Evolutionary conservation across 2,329 filamentous ascomycete genomes (phyloP).

Genomic region (Didymella lethalis): DNA sequence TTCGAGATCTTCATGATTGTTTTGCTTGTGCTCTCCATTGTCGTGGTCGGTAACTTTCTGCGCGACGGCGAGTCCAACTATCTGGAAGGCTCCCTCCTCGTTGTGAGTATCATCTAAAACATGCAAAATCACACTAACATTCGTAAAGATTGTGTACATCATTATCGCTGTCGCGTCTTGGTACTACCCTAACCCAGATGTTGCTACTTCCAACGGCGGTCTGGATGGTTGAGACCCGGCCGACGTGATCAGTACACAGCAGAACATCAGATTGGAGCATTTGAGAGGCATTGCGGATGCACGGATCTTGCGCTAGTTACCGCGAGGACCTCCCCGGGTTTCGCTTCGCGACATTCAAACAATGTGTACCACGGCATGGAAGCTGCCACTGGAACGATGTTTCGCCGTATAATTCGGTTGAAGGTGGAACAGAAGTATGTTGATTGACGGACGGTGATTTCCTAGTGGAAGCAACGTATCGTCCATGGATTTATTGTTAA

Average conservation of each 20-base stretch:
- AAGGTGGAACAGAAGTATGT: not conserved
- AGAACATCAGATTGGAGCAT: too few species aligned
- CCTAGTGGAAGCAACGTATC: too few species aligned
- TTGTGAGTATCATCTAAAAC: constrained; percentile 50
- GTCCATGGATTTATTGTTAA: constrained; percentile 8
- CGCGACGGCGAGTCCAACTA: constrained; percentile 91
- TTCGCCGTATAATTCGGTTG: not conserved
- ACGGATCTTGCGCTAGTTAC: too few species aligned
- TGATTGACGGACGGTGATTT: not conserved
- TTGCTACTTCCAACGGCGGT: constrained; percentile 42
- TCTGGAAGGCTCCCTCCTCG: constrained; percentile 81
- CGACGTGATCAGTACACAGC: too few species aligned
- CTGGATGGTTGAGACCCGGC: not conserved
- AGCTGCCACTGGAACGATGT: too few species aligned
- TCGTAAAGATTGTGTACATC: constrained; percentile 63
- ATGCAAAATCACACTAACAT: not conserved
- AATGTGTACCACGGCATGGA: too few species aligned
- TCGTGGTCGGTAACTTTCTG: constrained; percentile 87
- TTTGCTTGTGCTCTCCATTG: constrained; percentile 80
- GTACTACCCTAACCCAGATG: constrained; percentile 66
- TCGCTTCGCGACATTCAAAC: too few species aligned
- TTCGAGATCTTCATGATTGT: constrained; percentile 90
- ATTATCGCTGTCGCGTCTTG: constrained; percentile 68
- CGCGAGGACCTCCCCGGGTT: too few species aligned
- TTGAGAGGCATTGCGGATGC: too few species aligned